Base-by-base conservation (phyloP, 139 green algal species). In the Diplosphaera chodatii region DNA sequence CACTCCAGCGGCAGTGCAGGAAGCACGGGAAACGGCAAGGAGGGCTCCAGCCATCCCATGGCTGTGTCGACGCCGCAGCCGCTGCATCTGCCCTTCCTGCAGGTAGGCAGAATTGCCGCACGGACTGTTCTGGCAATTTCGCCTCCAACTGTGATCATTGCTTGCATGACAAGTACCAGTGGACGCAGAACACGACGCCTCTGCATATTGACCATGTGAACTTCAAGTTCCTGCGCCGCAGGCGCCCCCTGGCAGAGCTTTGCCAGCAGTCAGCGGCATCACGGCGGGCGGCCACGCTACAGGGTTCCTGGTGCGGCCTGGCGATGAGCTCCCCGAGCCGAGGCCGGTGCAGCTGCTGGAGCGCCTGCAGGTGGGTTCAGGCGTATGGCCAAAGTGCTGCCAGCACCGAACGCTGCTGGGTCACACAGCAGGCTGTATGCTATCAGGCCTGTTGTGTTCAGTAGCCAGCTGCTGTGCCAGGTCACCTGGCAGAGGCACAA, bases 221-320 rank as follows among this genome's bases (percentile, higher is more conserved):
- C n/a, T n/a, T 59, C 16, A 59, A 59, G 8, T 27, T 59, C 25
- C 16, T 59, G 22, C 25, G 18, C 48, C 16, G 18, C 48, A 59
- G 48, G 16, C 48, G 48, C 48, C 48, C 10, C 48, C 48, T n/a
- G 48, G 16, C 10, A 10, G 25, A 5, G 48, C 48, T n/a, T 10
- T 59, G 41, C 73, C 85, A 2, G 80, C 89, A 23, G 86, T 94
- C 20, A 82, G 76, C 4, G 70, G 81, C 16, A 72, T 89, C 6
- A 77, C 82, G 23, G 83, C 85, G 0, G 89, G 85, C 13, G 78
- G 77, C 40, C 68, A 82, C 63, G 75, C 70, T 69, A 89, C 80
- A 32, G 87, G 81, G 4, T 91, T 93, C 74, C 68, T 95, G 4
- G 92, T 84, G 2, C 72, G 86, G 1, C 77, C 70, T 0, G 77